Evolutionary conservation across 1,284 basidiomycete species (phyloP).

Genomic region (Hortiboletus rubellus): DNA sequence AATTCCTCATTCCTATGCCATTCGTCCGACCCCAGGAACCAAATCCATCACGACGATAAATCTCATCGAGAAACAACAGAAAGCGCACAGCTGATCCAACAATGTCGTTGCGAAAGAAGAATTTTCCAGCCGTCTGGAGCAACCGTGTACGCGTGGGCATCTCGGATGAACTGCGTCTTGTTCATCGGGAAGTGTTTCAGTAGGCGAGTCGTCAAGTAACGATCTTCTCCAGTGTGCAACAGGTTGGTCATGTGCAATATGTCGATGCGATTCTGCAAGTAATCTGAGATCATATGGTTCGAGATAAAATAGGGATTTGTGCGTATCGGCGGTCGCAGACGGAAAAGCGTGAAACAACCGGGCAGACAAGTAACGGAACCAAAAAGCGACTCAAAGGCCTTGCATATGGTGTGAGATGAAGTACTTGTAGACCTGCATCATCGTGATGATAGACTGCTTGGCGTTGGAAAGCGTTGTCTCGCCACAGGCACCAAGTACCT

Average conservation of each 20-base stretch:
- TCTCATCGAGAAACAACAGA: slow-evolving; percentile 99
- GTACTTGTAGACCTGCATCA: slow-evolving; percentile 99
- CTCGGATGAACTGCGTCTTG: slow-evolving; percentile 94
- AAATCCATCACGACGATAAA: slow-evolving; percentile 98
- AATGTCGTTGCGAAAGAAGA: slow-evolving; percentile 93
- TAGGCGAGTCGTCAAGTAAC: slow-evolving; percentile 93
- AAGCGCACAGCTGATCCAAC: slow-evolving; percentile 99
- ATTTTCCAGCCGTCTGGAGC: slow-evolving; percentile 95
- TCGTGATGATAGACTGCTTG: slow-evolving; percentile 92
- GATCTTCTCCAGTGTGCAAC: slow-evolving; percentile 96
- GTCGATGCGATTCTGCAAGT: slow-evolving; percentile 95
- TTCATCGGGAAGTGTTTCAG: slow-evolving; percentile 91
- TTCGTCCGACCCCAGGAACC: no score
- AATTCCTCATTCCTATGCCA: no score
- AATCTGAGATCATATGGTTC: slow-evolving; percentile 88
- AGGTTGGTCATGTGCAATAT: slow-evolving; percentile 98
- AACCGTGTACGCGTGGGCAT: slow-evolving; percentile 90
- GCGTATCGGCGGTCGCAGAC: slow-evolving; percentile 91
- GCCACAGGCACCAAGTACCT: slow-evolving; percentile 90
- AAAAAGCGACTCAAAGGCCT: slow-evolving; percentile 96
- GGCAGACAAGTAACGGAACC: slow-evolving; percentile 98
- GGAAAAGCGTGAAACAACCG: slow-evolving; percentile 96
- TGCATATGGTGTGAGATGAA: slow-evolving; percentile 96
- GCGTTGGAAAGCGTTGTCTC: slow-evolving; percentile 90
- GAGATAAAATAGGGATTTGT: slow-evolving; percentile 88